Conservation (phyloP, 352 stramenopile genomes). For the Pythium utonaiense region DNA sequence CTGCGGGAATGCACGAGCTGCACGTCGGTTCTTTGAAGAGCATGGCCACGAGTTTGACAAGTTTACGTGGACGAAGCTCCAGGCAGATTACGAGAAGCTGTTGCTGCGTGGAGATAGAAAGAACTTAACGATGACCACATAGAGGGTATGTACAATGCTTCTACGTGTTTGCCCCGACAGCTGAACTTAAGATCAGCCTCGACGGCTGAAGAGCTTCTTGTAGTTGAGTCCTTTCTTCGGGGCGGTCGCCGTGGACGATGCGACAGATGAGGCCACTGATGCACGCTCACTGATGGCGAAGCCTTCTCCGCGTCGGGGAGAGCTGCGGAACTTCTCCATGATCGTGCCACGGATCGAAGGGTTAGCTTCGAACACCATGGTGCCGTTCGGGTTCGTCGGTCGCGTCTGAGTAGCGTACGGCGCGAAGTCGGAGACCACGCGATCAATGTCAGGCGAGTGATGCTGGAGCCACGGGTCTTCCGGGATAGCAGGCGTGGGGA, state of each 20-base stretch:
- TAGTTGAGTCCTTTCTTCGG: conserved; percentile 21
- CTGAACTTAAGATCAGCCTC: background rate
- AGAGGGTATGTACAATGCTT: conserved; percentile 6
- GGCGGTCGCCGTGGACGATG: conserved; percentile 5
- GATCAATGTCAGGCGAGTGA: conserved; percentile 56
- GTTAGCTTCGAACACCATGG: conserved; percentile 14
- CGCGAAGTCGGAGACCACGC: conserved; percentile 50
- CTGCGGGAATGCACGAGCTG: conserved; percentile 24
- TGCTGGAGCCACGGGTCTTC: conserved; percentile 73
- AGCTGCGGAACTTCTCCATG: conserved; percentile 26
- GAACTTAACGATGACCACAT: background rate
- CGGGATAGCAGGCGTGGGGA: conserved; percentile 8
- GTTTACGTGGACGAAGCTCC: conserved; percentile 31
- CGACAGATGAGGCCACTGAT: conserved; percentile 1
- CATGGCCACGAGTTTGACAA: conserved; percentile 21
- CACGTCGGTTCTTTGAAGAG: conserved; percentile 18
- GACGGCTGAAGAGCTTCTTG: conserved; percentile 25
- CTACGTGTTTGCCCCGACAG: background rate
- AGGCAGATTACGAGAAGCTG: conserved; percentile 22
- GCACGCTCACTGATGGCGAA: conserved; percentile 7
- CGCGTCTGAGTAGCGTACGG: conserved; percentile 2
- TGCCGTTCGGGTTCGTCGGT: conserved; percentile 9
- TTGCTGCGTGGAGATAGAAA: conserved; percentile 15
- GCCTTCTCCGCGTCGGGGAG: conserved; percentile 1
- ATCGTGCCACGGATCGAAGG: conserved; percentile 24